phyloP scores from a whole-genome alignment of 495 filamentous ascomycete genomes.

The Articulospora tetracladia region DNA sequence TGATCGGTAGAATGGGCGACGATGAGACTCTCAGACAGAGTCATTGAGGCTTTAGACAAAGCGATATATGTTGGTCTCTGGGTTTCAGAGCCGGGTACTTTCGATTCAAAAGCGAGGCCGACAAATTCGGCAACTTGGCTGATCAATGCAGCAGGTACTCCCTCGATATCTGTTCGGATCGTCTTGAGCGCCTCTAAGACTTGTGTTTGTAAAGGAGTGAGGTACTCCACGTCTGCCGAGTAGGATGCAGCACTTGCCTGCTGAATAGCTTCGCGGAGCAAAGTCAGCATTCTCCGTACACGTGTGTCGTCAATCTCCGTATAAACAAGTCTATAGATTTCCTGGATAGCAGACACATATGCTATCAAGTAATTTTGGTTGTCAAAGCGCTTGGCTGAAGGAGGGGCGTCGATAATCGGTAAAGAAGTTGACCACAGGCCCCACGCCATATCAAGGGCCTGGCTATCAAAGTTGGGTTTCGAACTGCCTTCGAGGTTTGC shows the following conservation, averaged over 20 bases:
- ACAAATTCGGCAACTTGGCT: conserved; percentile 64
- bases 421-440: conserved; percentile 64
- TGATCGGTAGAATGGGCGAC: conserved; percentile 55
- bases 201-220: conserved; percentile 72
- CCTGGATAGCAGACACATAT: conserved; percentile 71
- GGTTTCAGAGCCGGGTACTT: conserved; percentile 16
- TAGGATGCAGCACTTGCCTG: conserved; percentile 68
- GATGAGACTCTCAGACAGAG: conserved; percentile 61
- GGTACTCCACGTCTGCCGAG: conserved; percentile 76
- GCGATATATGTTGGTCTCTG: conserved; percentile 74
- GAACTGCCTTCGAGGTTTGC: conserved; percentile 36
- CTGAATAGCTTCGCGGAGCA: conserved; percentile 53
- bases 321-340: conserved; percentile 78
- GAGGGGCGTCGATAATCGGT: conserved; percentile 40
- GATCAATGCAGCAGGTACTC: conserved; percentile 65
- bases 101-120: conserved; percentile 56
- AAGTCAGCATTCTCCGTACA: conserved; percentile 57
- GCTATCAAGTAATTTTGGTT: conserved; percentile 77
- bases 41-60: conserved; percentile 74
- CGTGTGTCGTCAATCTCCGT: conserved; percentile 54
- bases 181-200: conserved; percentile 69
- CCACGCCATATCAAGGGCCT: conserved; percentile 63
- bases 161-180: conserved; percentile 63
- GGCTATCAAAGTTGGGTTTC: conserved; percentile 45
- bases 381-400: conserved; percentile 44